Evolutionary conservation across 176 grass and related monocot genomes (phyloP).

Genomic region (Musa acuminata): DNA sequence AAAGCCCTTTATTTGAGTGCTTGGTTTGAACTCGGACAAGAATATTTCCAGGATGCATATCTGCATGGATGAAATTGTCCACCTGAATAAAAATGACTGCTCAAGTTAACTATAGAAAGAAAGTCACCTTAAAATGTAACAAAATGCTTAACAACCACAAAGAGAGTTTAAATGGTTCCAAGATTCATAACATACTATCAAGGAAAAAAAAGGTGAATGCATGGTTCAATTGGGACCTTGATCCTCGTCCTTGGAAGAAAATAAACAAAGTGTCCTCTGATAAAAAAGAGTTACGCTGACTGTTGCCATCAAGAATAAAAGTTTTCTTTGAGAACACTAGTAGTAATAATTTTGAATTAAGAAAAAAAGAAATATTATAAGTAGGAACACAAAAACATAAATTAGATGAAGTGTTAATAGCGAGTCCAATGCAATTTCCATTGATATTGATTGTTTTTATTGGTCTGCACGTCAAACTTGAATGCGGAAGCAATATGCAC

Average conservation of each 20-base stretch:
- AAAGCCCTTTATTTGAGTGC: slow-evolving; percentile 41
- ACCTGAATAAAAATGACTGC: slow-evolving; percentile 43
- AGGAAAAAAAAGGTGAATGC: background rate
- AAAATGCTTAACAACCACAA: background rate
- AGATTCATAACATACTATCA: background rate
- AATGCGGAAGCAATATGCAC: too few relatives aligned
- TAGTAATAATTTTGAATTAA: too few relatives aligned
- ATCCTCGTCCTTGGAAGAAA: background rate
- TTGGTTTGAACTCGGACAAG: slow-evolving; percentile 62
- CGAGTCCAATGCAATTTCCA: background rate
- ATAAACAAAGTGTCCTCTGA: too few relatives aligned
- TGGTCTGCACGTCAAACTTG: too few relatives aligned
- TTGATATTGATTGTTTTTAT: too few relatives aligned
- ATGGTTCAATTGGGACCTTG: background rate
- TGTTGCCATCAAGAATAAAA: too few relatives aligned
- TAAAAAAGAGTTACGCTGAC: too few relatives aligned
- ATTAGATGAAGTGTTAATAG: background rate
- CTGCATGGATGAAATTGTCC: slow-evolving; percentile 97
- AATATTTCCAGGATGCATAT: slow-evolving; percentile 99
- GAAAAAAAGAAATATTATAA: too few relatives aligned
- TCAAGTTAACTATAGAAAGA: background rate
- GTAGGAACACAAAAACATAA: too few relatives aligned
- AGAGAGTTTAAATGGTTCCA: background rate
- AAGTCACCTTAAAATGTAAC: background rate
- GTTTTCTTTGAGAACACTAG: too few relatives aligned